Conservation (phyloP, 441 rosid species). For the Arabidopsis hybrid region DNA sequence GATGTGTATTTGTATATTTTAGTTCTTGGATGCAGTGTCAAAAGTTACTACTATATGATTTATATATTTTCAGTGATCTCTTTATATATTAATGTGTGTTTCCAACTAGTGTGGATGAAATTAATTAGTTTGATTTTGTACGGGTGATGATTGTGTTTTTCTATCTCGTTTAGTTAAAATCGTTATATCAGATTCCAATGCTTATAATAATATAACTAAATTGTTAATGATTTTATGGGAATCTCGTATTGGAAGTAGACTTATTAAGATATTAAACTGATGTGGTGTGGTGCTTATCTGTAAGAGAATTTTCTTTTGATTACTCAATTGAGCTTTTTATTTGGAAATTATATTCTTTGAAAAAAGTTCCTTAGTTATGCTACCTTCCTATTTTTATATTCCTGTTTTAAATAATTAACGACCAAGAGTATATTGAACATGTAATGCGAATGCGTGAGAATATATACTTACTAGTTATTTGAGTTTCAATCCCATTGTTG, state of each 20-base stretch:
- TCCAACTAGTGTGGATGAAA: constrained; percentile 36
- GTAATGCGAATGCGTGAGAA: constrained; percentile 21
- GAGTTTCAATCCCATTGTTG: constrained; percentile 2
- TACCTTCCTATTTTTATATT: constrained; percentile 28
- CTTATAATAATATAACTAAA: constrained; percentile 25
- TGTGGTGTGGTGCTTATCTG: constrained; percentile 46
- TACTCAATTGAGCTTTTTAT: constrained; percentile 21
- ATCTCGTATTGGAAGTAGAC: constrained; percentile 35
- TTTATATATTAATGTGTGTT: constrained; percentile 7
- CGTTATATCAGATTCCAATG: constrained; percentile 19
- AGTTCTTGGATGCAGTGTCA: constrained; percentile 19
- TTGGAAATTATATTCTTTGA: constrained; percentile 37
- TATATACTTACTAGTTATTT: background rate
- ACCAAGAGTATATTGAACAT: constrained; percentile 14
- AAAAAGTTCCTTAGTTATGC: constrained; percentile 29
- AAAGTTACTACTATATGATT: constrained; percentile 5
- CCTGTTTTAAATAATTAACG: background rate
- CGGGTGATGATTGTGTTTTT: constrained; percentile 17
- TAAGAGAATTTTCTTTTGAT: constrained; percentile 42
- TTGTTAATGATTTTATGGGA: constrained; percentile 33
- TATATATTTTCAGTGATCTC: background rate
- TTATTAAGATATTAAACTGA: constrained; percentile 35
- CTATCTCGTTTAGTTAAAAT: background rate
- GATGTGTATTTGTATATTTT: constrained; percentile 27
- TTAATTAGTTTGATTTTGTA: constrained; percentile 17